Percentiles rank a stretch among this genome's conserved stretches.
Evolutionary conservation across 768 basidiomycete species (phyloP).

Genomic region (Pisolithus microcarpus): DNA sequence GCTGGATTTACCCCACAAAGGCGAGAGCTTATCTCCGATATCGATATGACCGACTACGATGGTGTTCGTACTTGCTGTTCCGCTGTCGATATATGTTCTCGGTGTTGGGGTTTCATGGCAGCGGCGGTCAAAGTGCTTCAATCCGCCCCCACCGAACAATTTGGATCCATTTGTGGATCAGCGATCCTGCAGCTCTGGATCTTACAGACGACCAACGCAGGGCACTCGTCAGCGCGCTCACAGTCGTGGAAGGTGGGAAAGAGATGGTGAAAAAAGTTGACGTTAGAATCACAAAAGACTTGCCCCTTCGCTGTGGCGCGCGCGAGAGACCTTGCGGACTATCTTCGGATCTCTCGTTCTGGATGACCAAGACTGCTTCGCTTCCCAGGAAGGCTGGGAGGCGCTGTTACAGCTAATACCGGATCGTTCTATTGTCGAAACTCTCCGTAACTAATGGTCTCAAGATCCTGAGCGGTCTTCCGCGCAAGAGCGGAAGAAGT

Average conservation of each 20-base stretch:
- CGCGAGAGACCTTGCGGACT: constrained; percentile 42
- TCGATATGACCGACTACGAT: constrained; percentile 99
- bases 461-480: constrained; percentile 48
- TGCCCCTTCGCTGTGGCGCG: constrained; percentile 67
- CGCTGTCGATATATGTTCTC: constrained; percentile 80
- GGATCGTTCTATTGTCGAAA: constrained; percentile 42
- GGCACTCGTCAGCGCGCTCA: constrained; percentile 81
- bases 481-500: constrained; percentile 64
- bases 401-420: constrained; percentile 70
- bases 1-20: constrained; percentile 61
- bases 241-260: constrained; percentile 74
- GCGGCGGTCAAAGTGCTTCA: constrained; percentile 88
- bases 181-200: constrained; percentile 79
- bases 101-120: constrained; percentile 94
- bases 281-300: constrained; percentile 41
- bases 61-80: constrained; percentile 91
- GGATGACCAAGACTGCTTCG: constrained; percentile 80
- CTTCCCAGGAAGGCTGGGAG: constrained; percentile 61
- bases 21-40: constrained; percentile 97
- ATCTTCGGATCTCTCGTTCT: constrained; percentile 67
- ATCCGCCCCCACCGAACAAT: constrained; percentile 71
- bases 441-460: constrained; percentile 56
- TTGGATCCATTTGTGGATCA: constrained; percentile 99
- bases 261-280: constrained; percentile 80
- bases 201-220: constrained; percentile 88